Base-by-base conservation (phyloP, 305 asterid genomes). In the Nicotiana rustica region DNA sequence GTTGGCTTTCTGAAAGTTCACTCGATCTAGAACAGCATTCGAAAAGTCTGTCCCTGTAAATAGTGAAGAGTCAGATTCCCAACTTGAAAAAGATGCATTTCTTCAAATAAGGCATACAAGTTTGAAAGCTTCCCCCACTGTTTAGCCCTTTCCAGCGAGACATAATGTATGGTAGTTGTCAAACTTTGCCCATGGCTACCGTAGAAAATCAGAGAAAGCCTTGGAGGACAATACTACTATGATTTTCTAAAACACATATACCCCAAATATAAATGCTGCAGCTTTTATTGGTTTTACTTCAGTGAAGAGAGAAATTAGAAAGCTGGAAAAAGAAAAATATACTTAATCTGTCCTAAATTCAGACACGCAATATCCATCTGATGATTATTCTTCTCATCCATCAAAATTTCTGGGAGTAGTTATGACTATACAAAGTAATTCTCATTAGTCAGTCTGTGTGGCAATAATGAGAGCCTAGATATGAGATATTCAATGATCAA, bases 1-100 rank as follows among this genome's bases (percentile, higher is more conserved):
- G 82, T 94, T 85, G 2, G 98, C 98, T 83, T 93, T 94, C 77
- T 77, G 97, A 47, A 94, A 94, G 88, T 89, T 90, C 82, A 95
- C 99, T 71, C 99, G 91, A 89, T 95, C 99, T 18, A 94, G 57
- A 64, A 96, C 97, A 17, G 98, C 99, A 86, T 96, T 96, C 1
- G 97, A 67, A 88, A 96, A 96, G 88, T 95, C 84, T 15, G 95
- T 87, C 44, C 97, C 98, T 93, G 92, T 86, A 87, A 62, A 35
- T 21, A 4, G 77, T 0, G 29, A 66, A 9, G 82, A 33, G 57
- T 47, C 18, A 70, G 57, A 57, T 6, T 5, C 5, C 61, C 29
- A 38, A 77, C 70, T 79, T 41, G 75, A 64, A 25, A 35, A 62
- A 44, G 31, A 60, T 6, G 64, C 0, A 44, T 44, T 56, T 25